phyloP scores from a whole-genome alignment of 441 rosid species.

The Melastoma candidum region DNA sequence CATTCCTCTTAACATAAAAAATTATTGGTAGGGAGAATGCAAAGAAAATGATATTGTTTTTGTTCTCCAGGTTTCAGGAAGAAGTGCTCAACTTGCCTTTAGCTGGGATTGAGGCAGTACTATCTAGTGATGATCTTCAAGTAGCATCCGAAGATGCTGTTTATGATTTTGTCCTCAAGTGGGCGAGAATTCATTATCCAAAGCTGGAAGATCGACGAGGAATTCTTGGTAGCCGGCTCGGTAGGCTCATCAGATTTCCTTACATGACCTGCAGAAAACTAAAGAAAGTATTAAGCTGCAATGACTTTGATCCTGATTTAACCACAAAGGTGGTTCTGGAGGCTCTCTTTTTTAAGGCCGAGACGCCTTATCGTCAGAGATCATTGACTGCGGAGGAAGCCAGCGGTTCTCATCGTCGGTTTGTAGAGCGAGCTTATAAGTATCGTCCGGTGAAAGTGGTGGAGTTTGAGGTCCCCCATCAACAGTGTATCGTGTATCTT shows the following conservation, averaged over 20 bases:
- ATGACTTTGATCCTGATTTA: too few species aligned
- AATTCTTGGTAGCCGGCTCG: too few species aligned
- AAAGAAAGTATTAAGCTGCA: too few species aligned
- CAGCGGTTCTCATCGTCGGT: conserved; percentile 9
- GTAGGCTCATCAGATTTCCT: too few species aligned
- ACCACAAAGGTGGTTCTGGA: conserved; percentile 15
- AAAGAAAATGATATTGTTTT: background rate
- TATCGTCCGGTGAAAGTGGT: conserved; percentile 19
- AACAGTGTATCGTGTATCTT: conserved; percentile 16
- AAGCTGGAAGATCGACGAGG: too few species aligned
- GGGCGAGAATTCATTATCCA: too few species aligned
- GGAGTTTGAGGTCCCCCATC: conserved; percentile 18
- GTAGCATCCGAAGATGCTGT: conserved; percentile 63
- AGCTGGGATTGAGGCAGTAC: conserved; percentile 54
- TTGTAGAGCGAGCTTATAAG: conserved; percentile 17
- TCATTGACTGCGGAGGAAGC: conserved; percentile 18
- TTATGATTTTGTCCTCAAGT: background rate
- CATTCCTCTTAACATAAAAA: too few species aligned
- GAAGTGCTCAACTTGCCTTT: conserved; percentile 30
- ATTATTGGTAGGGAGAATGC: background rate
- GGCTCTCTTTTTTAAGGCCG: conserved; percentile 22
- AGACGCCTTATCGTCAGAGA: conserved; percentile 16
- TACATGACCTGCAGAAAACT: too few species aligned
- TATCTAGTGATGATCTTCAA: conserved; percentile 56
- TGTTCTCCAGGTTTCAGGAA: conserved; percentile 5